These are phyloP conservation scores for Naganishia vaughanmartiniae DNA, from an alignment of 768 basidiomycete genomes.

Conservation along the genomic window DNA sequence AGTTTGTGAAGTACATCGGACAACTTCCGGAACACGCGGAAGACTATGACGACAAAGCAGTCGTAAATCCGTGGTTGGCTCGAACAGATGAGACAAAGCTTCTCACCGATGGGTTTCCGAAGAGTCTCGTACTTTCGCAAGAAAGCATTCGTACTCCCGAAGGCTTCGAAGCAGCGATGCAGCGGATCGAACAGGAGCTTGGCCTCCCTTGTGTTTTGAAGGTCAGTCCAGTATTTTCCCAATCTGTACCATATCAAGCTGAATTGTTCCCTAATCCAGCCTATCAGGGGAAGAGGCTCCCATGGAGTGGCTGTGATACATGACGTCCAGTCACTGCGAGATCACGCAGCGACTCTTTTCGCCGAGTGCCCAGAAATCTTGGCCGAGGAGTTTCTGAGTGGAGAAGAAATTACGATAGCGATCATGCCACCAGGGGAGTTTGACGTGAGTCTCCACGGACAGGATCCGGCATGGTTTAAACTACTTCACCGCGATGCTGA, in stretches of 20 bases:
- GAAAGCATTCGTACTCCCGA: constrained; percentile 14
- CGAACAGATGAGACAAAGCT: constrained; percentile 34
- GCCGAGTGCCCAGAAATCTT: constrained; percentile 13
- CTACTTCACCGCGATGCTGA: background rate
- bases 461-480: background rate
- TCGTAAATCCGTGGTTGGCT: constrained; percentile 39
- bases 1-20: constrained; percentile 36
- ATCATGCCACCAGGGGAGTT: constrained; percentile 47
- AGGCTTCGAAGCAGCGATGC: constrained; percentile 17
- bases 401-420: constrained; percentile 46
- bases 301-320: constrained; percentile 43
- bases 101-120: constrained; percentile 32
- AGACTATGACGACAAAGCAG: constrained; percentile 45
- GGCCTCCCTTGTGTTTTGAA: constrained; percentile 39
- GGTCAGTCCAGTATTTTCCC: background rate
- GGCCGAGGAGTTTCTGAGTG: constrained; percentile 38
- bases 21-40: constrained; percentile 38
- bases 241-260: background rate
- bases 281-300: constrained; percentile 45
- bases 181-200: constrained; percentile 16
- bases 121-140: constrained; percentile 21
- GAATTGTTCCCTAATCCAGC: constrained; percentile 23
- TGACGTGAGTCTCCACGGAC: constrained; percentile 30
- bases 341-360: constrained; percentile 6
- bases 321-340: constrained; percentile 29